These are phyloP conservation scores for Neonectria hederae DNA, from an alignment of 2,329 filamentous ascomycete genomes.

Conservation along the genomic window DNA sequence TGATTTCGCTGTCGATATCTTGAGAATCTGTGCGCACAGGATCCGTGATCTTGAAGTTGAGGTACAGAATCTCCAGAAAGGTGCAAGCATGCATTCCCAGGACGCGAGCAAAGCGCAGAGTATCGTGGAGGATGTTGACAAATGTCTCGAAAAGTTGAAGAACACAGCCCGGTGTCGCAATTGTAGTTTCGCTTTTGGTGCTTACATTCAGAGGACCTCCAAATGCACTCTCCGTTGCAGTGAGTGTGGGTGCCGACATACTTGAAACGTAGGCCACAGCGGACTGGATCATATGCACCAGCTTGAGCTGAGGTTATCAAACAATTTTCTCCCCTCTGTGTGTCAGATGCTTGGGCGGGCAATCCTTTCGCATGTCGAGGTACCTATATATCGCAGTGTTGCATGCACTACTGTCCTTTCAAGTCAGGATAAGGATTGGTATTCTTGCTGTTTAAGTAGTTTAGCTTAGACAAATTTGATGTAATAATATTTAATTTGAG, in stretches of 20 bases:
- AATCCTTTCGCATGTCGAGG: too few relatives aligned
- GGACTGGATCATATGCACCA: neutral
- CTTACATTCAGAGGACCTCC: conserved; percentile 1
- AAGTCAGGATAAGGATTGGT: too few relatives aligned
- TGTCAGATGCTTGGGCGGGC: too few relatives aligned
- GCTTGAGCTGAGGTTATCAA: too few relatives aligned
- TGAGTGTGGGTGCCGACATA: conserved; percentile 5
- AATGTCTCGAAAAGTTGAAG: neutral
- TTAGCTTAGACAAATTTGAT: too few relatives aligned
- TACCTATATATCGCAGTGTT: too few relatives aligned
- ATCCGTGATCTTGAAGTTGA: neutral
- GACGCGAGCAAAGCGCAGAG: neutral
- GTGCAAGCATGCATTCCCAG: neutral
- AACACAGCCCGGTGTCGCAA: neutral
- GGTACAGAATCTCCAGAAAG: neutral
- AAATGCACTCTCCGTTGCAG: conserved; percentile 8
- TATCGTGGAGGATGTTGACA: neutral
- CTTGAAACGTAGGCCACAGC: neutral
- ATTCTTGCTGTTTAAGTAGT: too few relatives aligned
- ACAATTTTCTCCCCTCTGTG: too few relatives aligned
- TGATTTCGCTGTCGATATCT: neutral
- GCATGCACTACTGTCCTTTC: too few relatives aligned
- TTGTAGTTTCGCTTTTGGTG: neutral
- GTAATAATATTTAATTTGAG: too few relatives aligned
- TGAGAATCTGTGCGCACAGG: neutral